Conservation (phyloP, 176 grass and related monocot species). For the Saccharum officinarum region DNA sequence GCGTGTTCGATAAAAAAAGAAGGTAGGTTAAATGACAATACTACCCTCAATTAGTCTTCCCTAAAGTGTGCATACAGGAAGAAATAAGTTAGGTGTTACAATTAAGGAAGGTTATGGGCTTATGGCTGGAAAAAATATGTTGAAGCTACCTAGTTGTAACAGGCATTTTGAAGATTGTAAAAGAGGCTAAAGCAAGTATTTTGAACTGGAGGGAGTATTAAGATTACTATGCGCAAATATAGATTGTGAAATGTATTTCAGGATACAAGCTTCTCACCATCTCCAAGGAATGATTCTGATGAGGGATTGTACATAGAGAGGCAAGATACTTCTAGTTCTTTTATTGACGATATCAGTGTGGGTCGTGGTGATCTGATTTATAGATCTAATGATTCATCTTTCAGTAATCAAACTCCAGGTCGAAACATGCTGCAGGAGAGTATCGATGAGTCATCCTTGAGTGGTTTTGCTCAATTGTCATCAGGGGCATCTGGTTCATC, state of each 20-base stretch:
- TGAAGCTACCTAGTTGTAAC: not conserved
- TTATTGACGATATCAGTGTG: constrained; percentile 23
- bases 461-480: constrained; percentile 42
- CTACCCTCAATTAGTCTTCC: not conserved
- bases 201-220: not conserved
- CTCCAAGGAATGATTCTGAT: constrained; percentile 52
- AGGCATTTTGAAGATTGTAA: not conserved
- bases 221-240: constrained; percentile 24
- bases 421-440: constrained; percentile 38
- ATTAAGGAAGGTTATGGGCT: not conserved
- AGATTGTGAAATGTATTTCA: constrained; percentile 47
- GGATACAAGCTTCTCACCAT: constrained; percentile 64
- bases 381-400: constrained; percentile 60
- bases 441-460: constrained; percentile 33
- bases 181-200: not conserved
- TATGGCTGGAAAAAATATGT: constrained; percentile 2
- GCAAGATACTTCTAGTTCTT: constrained; percentile 48
- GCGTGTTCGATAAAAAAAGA: not conserved
- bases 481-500: constrained; percentile 49
- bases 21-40: not conserved
- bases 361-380: constrained; percentile 15
- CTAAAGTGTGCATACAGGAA: not conserved
- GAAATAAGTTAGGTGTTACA: not conserved
- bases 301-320: constrained; percentile 43
- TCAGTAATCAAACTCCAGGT: constrained; percentile 52